Conservation (phyloP, 345 rosid species). For the Capsella bursapastoris region DNA sequence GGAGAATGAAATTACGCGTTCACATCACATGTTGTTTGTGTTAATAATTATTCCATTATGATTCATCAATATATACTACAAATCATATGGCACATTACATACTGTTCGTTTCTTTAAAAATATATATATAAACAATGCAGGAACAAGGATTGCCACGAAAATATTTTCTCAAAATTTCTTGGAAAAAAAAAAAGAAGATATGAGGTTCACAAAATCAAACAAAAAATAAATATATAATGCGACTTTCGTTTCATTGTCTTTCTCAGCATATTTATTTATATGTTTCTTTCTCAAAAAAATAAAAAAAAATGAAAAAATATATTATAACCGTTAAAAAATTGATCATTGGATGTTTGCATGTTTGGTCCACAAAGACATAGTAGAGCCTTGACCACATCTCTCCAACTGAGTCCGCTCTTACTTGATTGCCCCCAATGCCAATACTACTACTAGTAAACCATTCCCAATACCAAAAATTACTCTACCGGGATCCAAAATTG, state of each 20-base stretch:
- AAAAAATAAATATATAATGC: constrained; percentile 16
- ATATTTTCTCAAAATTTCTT: not conserved
- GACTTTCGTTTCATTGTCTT: constrained; percentile 14
- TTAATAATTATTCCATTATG: constrained; percentile 21
- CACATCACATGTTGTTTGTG: constrained; percentile 36
- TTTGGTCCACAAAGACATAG: constrained; percentile 30
- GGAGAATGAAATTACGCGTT: constrained; percentile 33
- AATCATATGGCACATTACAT: constrained; percentile 3
- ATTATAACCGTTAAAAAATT: constrained; percentile 39
- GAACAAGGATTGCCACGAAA: constrained; percentile 1
- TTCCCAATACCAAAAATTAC: constrained; percentile 3
- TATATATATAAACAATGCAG: not conserved
- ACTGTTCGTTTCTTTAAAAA: constrained; percentile 1
- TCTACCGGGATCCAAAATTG: not conserved
- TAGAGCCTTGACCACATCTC: constrained; percentile 45
- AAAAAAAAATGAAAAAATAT: constrained; percentile 2
- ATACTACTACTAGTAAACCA: not conserved
- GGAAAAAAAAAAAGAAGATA: constrained; percentile 10
- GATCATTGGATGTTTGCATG: constrained; percentile 40
- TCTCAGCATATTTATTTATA: constrained; percentile 19
- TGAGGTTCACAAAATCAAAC: constrained; percentile 38
- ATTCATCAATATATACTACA: constrained; percentile 2
- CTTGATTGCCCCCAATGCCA: constrained; percentile 20
- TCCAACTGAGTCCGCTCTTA: not conserved
- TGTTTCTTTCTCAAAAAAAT: constrained; percentile 16